Evolutionary conservation across 306 rosid genomes (phyloP), one percentile per base, ranked within the genome.

Genomic region (Hippophae rhamnoides): DNA sequence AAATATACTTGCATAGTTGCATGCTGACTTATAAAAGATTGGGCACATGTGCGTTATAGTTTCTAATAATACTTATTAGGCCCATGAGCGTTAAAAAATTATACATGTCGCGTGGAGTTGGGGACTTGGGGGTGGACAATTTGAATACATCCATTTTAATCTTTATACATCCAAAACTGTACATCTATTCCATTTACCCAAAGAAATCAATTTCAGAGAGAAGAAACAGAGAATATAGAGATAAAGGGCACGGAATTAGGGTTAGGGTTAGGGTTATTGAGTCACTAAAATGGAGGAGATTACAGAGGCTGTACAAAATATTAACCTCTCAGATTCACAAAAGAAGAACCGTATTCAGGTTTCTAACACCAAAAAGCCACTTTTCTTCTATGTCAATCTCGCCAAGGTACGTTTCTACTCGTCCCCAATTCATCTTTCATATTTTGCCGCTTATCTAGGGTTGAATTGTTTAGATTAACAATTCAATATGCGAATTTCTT

Each of bases 261-360:
- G 23, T 18, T 65, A 68, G 78, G 74, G 74, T 74, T 27, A 56
- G 81, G 74, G 69, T 67, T 76, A 72, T 63, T 47, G 71, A 40
- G 76, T 8, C 52, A 13, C 64, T 52, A 60, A 72, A n/a, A 77
- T 77, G 82, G 82, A 77, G 57, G 82, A 65, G 12, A 65, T 77
- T 8, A 67, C 68, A 12, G 82, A 69, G 52, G 75, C 72, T 7
- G 69, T 77, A 13, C 69, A 57, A 53, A 62, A 67, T 64, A 66
- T 77, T 8, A 58, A 6, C 60, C 9, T 40, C 46, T 3, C 75
- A 10, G 75, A 72, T 42, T 42, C 61, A 0, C 74, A 61, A 43
- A 73, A 73, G 69, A 77, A 74, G 76, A 77, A 77, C 53, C 78
- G 82, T 14, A 77, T 77, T 69, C 82, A 77, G 59, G 82, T 77